Conservation (phyloP, 2,329 filamentous ascomycete species). For the Cylindrodendrum hubeiense region DNA sequence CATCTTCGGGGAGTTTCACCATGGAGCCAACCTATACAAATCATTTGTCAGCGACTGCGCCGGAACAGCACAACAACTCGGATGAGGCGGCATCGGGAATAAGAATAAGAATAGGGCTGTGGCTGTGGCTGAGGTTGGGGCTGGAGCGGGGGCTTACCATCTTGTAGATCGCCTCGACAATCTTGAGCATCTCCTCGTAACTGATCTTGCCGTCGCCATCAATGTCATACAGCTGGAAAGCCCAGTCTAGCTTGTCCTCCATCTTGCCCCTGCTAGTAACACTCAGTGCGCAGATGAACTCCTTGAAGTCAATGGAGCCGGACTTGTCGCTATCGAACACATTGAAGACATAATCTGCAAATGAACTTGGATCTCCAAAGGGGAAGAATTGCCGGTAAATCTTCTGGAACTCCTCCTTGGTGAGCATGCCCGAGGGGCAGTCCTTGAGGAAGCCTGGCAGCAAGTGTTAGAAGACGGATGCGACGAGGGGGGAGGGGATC, state of each 20-base stretch:
- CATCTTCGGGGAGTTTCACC: slow-evolving; percentile 98
- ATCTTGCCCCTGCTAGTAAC: slow-evolving; percentile 98
- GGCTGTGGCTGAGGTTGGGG: neutral
- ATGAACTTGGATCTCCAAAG: slow-evolving; percentile 96
- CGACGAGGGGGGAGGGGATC: neutral
- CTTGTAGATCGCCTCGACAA: slow-evolving; percentile 99
- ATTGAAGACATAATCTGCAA: slow-evolving; percentile 99
- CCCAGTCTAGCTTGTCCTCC: slow-evolving; percentile 99
- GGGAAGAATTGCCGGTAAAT: slow-evolving; percentile 99
- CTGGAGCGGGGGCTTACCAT: slow-evolving; percentile 74
- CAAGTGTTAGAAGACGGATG: slow-evolving; percentile 28
- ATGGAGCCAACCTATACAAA: slow-evolving; percentile 87
- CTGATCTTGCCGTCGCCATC: slow-evolving; percentile 99
- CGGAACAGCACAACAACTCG: neutral
- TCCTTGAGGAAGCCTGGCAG: slow-evolving; percentile 92
- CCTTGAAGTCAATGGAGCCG: slow-evolving; percentile 98
- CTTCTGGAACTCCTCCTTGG: slow-evolving; percentile 99
- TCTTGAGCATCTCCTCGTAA: slow-evolving; percentile 98
- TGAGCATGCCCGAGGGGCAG: slow-evolving; percentile 95
- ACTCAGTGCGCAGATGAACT: slow-evolving; percentile 98
- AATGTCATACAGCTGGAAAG: slow-evolving; percentile 99
- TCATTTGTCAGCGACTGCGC: slow-evolving; percentile 22
- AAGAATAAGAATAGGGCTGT: neutral
- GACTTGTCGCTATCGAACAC: slow-evolving; percentile 99
- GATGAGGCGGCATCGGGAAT: neutral